Evolutionary conservation across 2,329 filamentous ascomycete genomes (phyloP), one percentile per base, ranked within the genome.

Genomic region (Fusarium gaditjirri): DNA sequence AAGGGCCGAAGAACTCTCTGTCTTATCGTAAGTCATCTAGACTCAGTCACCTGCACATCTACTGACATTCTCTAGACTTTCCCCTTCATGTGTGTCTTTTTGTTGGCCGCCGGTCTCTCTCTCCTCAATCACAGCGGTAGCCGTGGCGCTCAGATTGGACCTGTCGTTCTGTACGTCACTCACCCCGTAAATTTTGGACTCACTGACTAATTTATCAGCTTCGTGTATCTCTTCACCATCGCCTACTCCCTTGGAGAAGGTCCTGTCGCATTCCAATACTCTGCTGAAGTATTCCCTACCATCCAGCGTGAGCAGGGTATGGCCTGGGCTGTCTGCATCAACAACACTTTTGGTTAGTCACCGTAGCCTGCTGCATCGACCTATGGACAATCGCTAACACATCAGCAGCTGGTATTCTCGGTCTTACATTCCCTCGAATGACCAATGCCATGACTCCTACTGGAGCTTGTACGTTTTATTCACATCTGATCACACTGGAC

Each of bases 251-350:
- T 81, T 3, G 80, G 81, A 13, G 80, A 81, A 63, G 80, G 81
- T 2, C 81, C 81, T 0, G 80, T 82, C 5, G 80, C 81, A 1
- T 82, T 82, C 63, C 80, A 80, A 58, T 82, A 82, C 70, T 81
- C 80, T 21, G 81, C 81, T 8, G 81, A 82, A 70, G 80, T 80
- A 8, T 82, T 82, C 52, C 81, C 81, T 4, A 78, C 80, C 29
- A 81, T 81, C 8, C 79, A 82, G 70, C 79, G 80, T 62, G 80
- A 82, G 70, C 76, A 82, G 44, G 80, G 80, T 44, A 82, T 82
- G 80, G 80, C 80, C 1, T 82, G 80, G 79, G 80, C 80, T 31
- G 80, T 81, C 7, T 79, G 79, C 64, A 80, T 80, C 21, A 82
- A 80, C 64, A 81, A 81, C 73, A 73, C 75, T 13, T 78, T 78